Evolutionary conservation across 2,329 filamentous ascomycete species (phyloP).

Genomic region (Sclerotinia minor): DNA sequence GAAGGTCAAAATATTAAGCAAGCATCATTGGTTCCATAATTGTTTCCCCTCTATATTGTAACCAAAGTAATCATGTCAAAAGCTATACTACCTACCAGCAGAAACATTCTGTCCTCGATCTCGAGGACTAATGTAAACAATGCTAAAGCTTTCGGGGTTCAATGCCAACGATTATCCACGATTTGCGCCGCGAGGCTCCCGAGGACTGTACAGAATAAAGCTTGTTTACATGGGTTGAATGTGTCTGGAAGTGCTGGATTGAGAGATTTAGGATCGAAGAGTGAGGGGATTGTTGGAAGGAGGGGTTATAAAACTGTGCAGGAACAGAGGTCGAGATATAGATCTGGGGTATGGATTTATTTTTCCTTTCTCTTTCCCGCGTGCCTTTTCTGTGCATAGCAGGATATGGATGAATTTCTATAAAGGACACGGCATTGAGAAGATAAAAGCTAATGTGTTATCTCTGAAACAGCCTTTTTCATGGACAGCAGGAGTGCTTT

Average conservation of each 20-base stretch:
- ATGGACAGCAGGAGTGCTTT: slow-evolving; percentile 84
- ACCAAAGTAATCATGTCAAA: slow-evolving; percentile 9
- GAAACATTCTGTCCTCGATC: background rate
- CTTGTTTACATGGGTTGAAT: background rate
- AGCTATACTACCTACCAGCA: background rate
- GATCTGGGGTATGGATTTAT: slow-evolving; percentile 37
- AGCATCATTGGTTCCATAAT: slow-evolving; percentile 3
- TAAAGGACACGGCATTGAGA: background rate
- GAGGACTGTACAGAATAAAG: background rate
- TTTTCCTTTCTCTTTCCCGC: background rate
- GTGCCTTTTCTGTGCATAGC: background rate
- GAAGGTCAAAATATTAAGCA: slow-evolving; percentile 11
- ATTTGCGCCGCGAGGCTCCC: slow-evolving; percentile 18
- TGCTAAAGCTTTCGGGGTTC: slow-evolving; percentile 10
- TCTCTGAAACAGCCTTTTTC: slow-evolving; percentile 72
- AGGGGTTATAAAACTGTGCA: slow-evolving; percentile 40
- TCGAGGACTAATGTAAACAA: slow-evolving; percentile 10
- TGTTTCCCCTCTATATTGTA: background rate
- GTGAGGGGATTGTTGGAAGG: background rate
- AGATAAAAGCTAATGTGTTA: background rate
- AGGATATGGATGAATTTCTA: background rate
- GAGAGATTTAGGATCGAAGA: background rate
- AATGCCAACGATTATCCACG: slow-evolving; percentile 28
- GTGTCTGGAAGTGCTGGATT: background rate
- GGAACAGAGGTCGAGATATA: slow-evolving; percentile 39